Evolutionary conservation across 352 stramenopile species (phyloP).

Genomic region (Globisporangium solare): DNA sequence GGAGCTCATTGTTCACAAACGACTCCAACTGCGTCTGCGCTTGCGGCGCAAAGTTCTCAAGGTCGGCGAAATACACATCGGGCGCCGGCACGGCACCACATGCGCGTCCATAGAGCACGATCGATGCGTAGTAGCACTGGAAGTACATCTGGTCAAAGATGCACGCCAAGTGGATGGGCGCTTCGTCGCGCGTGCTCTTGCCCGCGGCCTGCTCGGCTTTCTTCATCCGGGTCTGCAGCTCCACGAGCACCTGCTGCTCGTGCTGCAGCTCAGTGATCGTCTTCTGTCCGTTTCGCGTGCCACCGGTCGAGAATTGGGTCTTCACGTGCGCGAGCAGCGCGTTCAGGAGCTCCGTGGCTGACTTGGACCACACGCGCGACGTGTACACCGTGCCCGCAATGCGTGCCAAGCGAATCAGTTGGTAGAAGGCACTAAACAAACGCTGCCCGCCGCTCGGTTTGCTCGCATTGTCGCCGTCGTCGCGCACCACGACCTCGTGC

Average conservation of each 20-base stretch:
- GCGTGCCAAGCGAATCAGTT: constrained; percentile 51
- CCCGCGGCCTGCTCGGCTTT: constrained; percentile 40
- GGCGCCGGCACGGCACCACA: constrained; percentile 56
- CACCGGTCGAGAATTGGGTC: constrained; percentile 42
- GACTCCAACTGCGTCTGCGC: constrained; percentile 34
- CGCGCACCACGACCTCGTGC: constrained; percentile 43
- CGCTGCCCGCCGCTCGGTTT: constrained; percentile 53
- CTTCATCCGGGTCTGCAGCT: constrained; percentile 45
- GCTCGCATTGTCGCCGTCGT: constrained; percentile 22
- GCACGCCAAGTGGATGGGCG: constrained; percentile 60
- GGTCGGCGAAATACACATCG: constrained; percentile 49
- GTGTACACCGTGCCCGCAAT: constrained; percentile 48
- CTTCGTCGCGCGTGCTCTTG: constrained; percentile 44
- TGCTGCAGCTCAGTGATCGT: constrained; percentile 39
- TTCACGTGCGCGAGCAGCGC: constrained; percentile 44
- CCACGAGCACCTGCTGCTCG: constrained; percentile 48
- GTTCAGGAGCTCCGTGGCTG: constrained; percentile 40
- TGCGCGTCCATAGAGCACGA: constrained; percentile 67
- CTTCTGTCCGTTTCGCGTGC: constrained; percentile 68
- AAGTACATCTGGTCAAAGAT: constrained; percentile 81
- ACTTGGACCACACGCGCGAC: constrained; percentile 61
- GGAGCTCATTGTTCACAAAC: constrained; percentile 59
- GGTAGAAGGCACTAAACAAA: constrained; percentile 50
- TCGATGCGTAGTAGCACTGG: constrained; percentile 59
- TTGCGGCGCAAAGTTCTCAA: constrained; percentile 42